Percentiles rank a stretch among this genome's conserved stretches.
phyloP scores from a whole-genome alignment of 2,329 filamentous ascomycete species.

The Tolypocladium ovalisporum region DNA sequence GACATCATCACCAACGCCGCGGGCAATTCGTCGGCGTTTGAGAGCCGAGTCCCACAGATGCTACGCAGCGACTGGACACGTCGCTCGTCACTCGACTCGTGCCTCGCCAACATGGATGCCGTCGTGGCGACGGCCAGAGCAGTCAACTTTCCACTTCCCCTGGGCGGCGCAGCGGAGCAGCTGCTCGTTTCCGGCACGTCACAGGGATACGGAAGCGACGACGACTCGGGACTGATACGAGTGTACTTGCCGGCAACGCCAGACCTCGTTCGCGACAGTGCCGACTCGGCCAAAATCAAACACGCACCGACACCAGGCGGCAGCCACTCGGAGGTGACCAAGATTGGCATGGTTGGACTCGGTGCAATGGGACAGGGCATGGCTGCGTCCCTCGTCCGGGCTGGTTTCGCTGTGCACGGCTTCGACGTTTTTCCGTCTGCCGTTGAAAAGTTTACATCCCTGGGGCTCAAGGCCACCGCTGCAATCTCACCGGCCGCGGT shows the following conservation, averaged over 20 bases:
- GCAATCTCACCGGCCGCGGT: constrained; percentile 17
- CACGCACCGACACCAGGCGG: constrained; percentile 8
- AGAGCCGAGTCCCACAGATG: constrained; percentile 42
- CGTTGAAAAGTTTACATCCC: constrained; percentile 16
- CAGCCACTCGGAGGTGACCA: constrained; percentile 14
- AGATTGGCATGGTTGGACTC: constrained; percentile 23
- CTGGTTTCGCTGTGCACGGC: constrained; percentile 19
- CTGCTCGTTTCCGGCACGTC: constrained; percentile 16
- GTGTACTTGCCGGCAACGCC: constrained; percentile 10
- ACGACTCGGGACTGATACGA: constrained; percentile 17
- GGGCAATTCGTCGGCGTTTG: constrained; percentile 41
- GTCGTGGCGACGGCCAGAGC: constrained; percentile 17
- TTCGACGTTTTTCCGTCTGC: constrained; percentile 20
- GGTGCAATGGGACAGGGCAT: constrained; percentile 28
- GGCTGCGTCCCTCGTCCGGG: constrained; percentile 20
- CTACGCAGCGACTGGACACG: constrained; percentile 35
- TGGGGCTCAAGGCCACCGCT: constrained; percentile 10
- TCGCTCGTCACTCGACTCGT: constrained; percentile 22
- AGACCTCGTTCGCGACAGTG: constrained; percentile 7
- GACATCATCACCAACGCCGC: constrained; percentile 16
- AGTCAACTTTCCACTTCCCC: constrained; percentile 22
- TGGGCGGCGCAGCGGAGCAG: constrained; percentile 22
- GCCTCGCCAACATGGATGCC: constrained; percentile 21
- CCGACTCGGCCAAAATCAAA: neutral
- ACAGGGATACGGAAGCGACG: constrained; percentile 15